Base-by-base conservation (phyloP, 495 filamentous ascomycete species). In the Aspergillus egyptiacus region DNA sequence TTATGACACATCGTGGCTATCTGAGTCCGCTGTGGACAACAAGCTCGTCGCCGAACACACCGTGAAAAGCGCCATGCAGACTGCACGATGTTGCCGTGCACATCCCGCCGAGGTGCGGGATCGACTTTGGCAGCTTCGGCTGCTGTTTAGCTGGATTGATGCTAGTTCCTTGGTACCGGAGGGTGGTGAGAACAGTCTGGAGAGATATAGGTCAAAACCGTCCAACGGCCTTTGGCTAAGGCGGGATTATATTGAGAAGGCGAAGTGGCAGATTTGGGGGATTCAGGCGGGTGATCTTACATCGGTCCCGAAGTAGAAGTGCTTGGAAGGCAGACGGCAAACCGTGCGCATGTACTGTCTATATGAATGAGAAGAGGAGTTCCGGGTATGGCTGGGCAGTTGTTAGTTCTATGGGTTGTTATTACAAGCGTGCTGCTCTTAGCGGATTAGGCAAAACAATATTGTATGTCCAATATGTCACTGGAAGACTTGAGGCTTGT, bases 81-180 rank as follows among this genome's bases (percentile, higher is more conserved):
- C 66, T 2, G 61, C 63, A 3, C 54, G 47, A 7, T 64, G 66
- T 20, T 65, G 63, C 6, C 60, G 62, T 6, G 64, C 58, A 66
- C 55, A 74, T 37, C 55, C 64, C 0, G 68, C 70, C 38, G 62
- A 68, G 48, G 47, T 70, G 5, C 67, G 80, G 30, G 87, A 93
- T 62, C 70, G 80, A 2, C 58, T 96, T 43, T 77, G 87, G 66
- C 87, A 90, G 45, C 66, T 96, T 18, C 77, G 77, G 47, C 56
- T 91, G 8, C 61, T 98, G 36, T 93, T 96, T 65, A 84, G 84
- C 52, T 96, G 89, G 87, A 76, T 82, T 2, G 87, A 89, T 58
- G 60, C 62, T 32, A 57, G 59, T 28, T 57, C 55, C 2, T 37
- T 47, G 6, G 37, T 33, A 14, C 31, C 31, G n/a, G 39, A 32